These are phyloP conservation scores for Solanum pimpinellifolium DNA, from an alignment of 257 asterid genomes.

Conservation along the genomic window DNA sequence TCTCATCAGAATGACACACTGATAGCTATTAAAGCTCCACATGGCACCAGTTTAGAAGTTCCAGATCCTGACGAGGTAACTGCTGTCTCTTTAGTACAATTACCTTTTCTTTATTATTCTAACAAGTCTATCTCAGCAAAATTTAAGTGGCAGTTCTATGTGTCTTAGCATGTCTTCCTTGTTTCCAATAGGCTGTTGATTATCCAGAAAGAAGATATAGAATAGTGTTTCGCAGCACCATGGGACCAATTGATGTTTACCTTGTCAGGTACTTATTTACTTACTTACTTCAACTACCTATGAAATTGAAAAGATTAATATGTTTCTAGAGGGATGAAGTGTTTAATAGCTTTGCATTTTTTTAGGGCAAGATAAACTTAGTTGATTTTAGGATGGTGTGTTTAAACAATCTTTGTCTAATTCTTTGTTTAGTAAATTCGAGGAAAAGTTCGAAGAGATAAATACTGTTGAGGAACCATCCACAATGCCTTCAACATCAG, in stretches of 20 bases:
- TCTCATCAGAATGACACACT: conserved; percentile 66
- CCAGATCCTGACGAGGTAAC: conserved; percentile 93
- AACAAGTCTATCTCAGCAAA: not conserved
- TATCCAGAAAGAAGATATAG: conserved; percentile 82
- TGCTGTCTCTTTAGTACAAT: not conserved
- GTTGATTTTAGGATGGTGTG: not conserved
- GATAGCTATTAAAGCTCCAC: conserved; percentile 95
- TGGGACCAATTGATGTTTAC: conserved; percentile 83
- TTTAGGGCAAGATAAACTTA: not conserved
- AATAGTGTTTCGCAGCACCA: conserved; percentile 69
- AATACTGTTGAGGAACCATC: conserved; percentile 39
- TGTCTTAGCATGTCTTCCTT: not conserved
- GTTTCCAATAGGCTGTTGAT: conserved; percentile 59
- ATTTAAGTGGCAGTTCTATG: not conserved
- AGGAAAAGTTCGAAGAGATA: conserved; percentile 66
- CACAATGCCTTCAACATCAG: conserved; percentile 44
- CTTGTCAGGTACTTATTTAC: conserved; percentile 60
- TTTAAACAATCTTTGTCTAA: not conserved
- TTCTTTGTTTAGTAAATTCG: conserved; percentile 45
- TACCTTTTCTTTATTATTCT: not conserved
- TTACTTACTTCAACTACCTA: not conserved
- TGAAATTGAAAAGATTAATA: not conserved
- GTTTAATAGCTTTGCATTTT: not conserved
- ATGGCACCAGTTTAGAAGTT: conserved; percentile 87
- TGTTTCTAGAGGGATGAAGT: not conserved